phyloP scores from a whole-genome alignment of 2,329 filamentous ascomycete genomes.

The Monosporascus sp. region DNA sequence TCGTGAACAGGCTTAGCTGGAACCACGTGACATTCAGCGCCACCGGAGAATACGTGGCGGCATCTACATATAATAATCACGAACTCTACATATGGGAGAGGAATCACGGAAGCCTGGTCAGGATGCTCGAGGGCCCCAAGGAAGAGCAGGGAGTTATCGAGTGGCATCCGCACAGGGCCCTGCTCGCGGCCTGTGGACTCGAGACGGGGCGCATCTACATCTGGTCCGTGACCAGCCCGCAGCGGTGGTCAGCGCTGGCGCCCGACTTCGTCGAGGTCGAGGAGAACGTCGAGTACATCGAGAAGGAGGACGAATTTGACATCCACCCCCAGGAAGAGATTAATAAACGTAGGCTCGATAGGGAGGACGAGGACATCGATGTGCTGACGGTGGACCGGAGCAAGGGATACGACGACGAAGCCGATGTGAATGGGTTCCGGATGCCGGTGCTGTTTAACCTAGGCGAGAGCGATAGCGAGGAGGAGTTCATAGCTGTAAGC shows the following conservation, averaged over 20 bases:
- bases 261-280: conserved; percentile 97
- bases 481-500: conserved; percentile 68
- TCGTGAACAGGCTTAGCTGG: conserved; percentile 92
- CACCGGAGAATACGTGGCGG: conserved; percentile 91
- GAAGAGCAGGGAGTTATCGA: conserved; percentile 96
- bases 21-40: conserved; percentile 95
- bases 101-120: conserved; percentile 85
- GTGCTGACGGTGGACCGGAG: conserved; percentile 72
- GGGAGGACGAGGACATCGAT: conserved; percentile 91
- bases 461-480: conserved; percentile 90
- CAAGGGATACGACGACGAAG: conserved; percentile 54
- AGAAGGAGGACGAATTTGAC: conserved; percentile 95
- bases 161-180: conserved; percentile 86
- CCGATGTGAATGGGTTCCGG: conserved; percentile 60
- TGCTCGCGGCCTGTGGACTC: conserved; percentile 85
- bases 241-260: conserved; percentile 94
- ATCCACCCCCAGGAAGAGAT: conserved; percentile 94
- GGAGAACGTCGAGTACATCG: conserved; percentile 95
- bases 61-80: conserved; percentile 96
- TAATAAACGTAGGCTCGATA: conserved; percentile 81
- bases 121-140: conserved; percentile 93
- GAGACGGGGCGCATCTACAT: conserved; percentile 93
- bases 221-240: conserved; percentile 91
- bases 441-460: conserved; percentile 94
- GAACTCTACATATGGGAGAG: conserved; percentile 99